Evolutionary conservation across 2,329 filamentous ascomycete genomes (phyloP).

Genomic region (Penicillium griseofulvum): DNA sequence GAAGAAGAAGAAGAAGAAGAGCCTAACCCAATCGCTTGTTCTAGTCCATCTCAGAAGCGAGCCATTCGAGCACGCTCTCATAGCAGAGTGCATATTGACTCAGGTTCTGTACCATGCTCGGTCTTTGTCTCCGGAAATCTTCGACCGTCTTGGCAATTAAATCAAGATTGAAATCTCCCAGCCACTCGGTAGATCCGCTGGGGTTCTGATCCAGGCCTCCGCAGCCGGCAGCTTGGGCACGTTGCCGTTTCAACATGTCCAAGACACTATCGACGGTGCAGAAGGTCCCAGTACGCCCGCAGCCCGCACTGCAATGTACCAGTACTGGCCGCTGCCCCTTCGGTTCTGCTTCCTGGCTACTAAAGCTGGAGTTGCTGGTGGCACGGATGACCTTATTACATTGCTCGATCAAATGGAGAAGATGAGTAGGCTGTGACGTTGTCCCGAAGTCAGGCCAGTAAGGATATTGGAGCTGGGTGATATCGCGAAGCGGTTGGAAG

Average conservation of each 20-base stretch:
- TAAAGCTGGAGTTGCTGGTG: slow-evolving; percentile 25
- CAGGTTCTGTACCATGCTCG: slow-evolving; percentile 96
- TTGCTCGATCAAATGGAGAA: slow-evolving; percentile 85
- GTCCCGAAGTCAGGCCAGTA: slow-evolving; percentile 98
- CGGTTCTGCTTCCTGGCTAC: slow-evolving; percentile 56
- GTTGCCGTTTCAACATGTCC: slow-evolving; percentile 92
- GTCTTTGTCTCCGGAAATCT: slow-evolving; percentile 80
- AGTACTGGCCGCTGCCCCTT: slow-evolving; percentile 66
- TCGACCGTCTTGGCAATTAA: slow-evolving; percentile 83
- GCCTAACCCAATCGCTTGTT: background rate
- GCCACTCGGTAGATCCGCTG: slow-evolving; percentile 55
- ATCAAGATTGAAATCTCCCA: slow-evolving; percentile 69
- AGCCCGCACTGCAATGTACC: slow-evolving; percentile 94
- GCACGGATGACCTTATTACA: slow-evolving; percentile 65
- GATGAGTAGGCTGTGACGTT: slow-evolving; percentile 80
- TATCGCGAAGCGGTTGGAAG: slow-evolving; percentile 82
- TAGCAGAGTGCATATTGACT: slow-evolving; percentile 95
- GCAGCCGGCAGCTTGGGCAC: slow-evolving; percentile 30
- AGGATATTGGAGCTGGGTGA: slow-evolving; percentile 91
- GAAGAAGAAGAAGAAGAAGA: background rate
- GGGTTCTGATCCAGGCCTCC: slow-evolving; percentile 17
- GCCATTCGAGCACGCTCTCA: slow-evolving; percentile 89
- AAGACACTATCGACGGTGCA: slow-evolving; percentile 95
- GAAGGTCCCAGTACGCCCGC: slow-evolving; percentile 92
- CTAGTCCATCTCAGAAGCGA: slow-evolving; percentile 44